These are phyloP conservation scores for Candida sp. DNA, from an alignment of 1,139 yeast genomes.

Conservation along the genomic window DNA sequence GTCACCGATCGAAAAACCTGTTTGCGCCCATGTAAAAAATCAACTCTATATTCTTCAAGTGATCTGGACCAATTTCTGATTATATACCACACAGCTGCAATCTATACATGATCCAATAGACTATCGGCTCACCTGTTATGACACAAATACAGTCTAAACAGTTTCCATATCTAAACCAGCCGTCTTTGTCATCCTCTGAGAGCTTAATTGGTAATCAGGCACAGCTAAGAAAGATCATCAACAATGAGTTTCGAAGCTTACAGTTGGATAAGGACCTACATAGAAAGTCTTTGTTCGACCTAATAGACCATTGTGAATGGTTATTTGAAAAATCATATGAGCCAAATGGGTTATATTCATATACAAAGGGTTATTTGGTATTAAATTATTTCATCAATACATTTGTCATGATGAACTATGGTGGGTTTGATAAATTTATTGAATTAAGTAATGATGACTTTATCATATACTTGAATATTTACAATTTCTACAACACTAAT, in stretches of 20 bases:
- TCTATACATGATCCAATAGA: background rate
- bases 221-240: background rate
- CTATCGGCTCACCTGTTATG: background rate
- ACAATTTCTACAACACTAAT: constrained; percentile 37
- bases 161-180: background rate
- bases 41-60: background rate
- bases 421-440: constrained; percentile 43
- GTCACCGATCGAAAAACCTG: background rate
- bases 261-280: constrained; percentile 30
- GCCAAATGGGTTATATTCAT: constrained; percentile 18
- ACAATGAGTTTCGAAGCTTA: constrained; percentile 23
- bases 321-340: constrained; percentile 27
- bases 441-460: constrained; percentile 38
- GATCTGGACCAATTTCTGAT: background rate
- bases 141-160: background rate
- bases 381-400: constrained; percentile 44
- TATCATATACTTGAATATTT: constrained; percentile 41
- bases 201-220: background rate
- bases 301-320: constrained; percentile 40
- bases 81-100: background rate
- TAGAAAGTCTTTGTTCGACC: constrained; percentile 37
- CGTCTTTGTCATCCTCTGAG: background rate
- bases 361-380: constrained; percentile 38
- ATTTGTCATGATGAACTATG: constrained; percentile 41
- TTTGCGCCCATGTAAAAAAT: background rate